Evolutionary conservation across 2,329 filamentous ascomycete species (phyloP).

Genomic region (Venturia carpophila): DNA sequence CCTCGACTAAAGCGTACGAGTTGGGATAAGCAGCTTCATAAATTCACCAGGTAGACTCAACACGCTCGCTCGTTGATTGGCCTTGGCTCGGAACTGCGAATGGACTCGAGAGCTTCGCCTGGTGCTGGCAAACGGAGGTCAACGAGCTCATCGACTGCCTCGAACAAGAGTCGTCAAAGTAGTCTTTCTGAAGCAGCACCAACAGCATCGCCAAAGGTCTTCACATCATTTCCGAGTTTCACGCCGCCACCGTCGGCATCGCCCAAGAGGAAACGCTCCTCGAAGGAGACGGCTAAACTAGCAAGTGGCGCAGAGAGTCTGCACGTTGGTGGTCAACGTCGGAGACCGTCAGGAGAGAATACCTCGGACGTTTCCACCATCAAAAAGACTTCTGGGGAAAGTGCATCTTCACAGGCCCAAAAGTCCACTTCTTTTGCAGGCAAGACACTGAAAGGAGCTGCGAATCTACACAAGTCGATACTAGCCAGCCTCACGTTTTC

Average conservation of each 20-base stretch:
- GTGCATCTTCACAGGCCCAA: slow-evolving; percentile 5
- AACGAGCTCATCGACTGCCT: slow-evolving; percentile 1
- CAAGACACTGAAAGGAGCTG: slow-evolving; percentile 15
- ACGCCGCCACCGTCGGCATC: slow-evolving; percentile 12
- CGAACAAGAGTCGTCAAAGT: slow-evolving; percentile 12
- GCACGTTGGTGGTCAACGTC: neutral
- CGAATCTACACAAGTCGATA: slow-evolving; percentile 17
- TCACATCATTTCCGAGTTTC: slow-evolving; percentile 16
- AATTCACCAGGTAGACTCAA: neutral
- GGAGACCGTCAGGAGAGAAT: neutral
- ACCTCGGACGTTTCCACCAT: neutral
- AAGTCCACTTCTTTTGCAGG: slow-evolving; percentile 11
- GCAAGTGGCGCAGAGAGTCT: neutral
- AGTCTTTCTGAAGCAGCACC: slow-evolving; percentile 10
- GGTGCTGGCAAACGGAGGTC: slow-evolving; percentile 14
- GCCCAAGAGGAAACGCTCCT: slow-evolving; percentile 13
- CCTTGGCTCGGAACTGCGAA: neutral
- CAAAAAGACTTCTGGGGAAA: neutral
- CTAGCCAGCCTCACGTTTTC: slow-evolving; percentile 10
- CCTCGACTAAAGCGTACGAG: neutral
- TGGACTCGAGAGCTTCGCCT: slow-evolving; percentile 13
- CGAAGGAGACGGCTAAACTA: slow-evolving; percentile 10
- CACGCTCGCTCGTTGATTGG: neutral
- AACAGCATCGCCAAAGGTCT: slow-evolving; percentile 16
- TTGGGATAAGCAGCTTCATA: neutral